These are phyloP conservation scores for Tricholoma bakamatsutake DNA, from an alignment of 768 basidiomycete genomes.

Conservation along the genomic window DNA sequence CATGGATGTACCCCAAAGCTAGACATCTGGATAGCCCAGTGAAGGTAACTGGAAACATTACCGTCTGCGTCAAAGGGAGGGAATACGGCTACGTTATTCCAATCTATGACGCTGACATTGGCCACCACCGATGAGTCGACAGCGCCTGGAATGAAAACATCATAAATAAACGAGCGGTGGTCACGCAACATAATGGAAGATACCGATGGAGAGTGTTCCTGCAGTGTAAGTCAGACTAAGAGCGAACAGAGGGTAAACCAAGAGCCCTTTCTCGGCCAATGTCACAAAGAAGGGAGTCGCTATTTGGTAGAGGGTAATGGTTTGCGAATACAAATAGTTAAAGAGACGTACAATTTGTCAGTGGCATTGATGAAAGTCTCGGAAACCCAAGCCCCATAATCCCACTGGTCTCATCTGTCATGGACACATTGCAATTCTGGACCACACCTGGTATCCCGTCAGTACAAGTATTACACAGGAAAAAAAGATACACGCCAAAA, in stretches of 20 bases:
- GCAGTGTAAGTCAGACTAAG: constrained; percentile 53
- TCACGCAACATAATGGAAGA: constrained; percentile 7
- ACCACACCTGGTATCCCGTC: constrained; percentile 43
- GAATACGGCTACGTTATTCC: constrained; percentile 75
- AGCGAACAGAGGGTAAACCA: constrained; percentile 77
- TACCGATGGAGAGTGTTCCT: constrained; percentile 65
- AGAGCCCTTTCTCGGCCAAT: constrained; percentile 54
- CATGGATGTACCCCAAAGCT: constrained; percentile 42
- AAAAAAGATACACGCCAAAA: constrained; percentile 45
- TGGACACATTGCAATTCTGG: constrained; percentile 54
- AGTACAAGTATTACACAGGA: neutral
- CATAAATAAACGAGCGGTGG: neutral
- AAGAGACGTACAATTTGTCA: constrained; percentile 41
- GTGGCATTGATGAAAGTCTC: constrained; percentile 56
- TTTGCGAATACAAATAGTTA: neutral
- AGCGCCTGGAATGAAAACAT: constrained; percentile 44
- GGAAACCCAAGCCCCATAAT: constrained; percentile 74
- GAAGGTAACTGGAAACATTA: constrained; percentile 64
- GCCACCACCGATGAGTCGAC: constrained; percentile 65
- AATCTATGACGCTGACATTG: constrained; percentile 53
- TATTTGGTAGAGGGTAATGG: constrained; percentile 20
- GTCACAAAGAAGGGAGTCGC: constrained; percentile 64
- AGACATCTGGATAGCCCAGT: constrained; percentile 65
- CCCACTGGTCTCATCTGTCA: constrained; percentile 63
- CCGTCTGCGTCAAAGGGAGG: constrained; percentile 52